Conservation (phyloP, 2,329 filamentous ascomycete species). For the Trichoderma sp. region DNA sequence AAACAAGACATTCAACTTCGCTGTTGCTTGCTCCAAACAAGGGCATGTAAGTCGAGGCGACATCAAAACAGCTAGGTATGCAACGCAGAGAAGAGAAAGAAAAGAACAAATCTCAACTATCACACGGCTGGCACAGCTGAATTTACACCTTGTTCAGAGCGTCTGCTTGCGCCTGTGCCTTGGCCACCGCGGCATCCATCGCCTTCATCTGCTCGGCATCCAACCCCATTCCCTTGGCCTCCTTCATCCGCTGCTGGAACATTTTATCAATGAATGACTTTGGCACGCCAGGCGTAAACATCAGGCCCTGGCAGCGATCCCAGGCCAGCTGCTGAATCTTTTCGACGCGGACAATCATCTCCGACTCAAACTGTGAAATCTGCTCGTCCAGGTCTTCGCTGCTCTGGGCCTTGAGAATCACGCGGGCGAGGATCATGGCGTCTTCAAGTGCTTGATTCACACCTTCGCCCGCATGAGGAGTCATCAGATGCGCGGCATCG, state of each 20-base stretch:
- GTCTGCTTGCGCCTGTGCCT: constrained; percentile 7
- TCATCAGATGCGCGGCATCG: constrained; percentile 23
- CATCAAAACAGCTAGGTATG: not conserved
- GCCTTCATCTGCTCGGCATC: constrained; percentile 4
- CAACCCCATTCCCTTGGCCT: not conserved
- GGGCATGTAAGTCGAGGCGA: not conserved
- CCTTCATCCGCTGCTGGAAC: constrained; percentile 31
- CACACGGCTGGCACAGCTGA: not conserved
- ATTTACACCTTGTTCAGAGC: constrained; percentile 3
- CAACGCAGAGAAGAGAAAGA: not conserved
- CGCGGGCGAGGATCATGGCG: constrained; percentile 50
- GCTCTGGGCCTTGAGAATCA: constrained; percentile 40
- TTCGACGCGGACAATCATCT: constrained; percentile 43
- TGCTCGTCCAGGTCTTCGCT: constrained; percentile 38
- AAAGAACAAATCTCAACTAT: not conserved
- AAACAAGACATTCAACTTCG: not conserved
- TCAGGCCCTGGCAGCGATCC: constrained; percentile 50
- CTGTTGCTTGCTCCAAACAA: not conserved
- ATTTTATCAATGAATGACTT: constrained; percentile 44
- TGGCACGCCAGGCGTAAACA: constrained; percentile 51
- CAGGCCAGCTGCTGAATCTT: constrained; percentile 45
- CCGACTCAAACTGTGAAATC: constrained; percentile 41
- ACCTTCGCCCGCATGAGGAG: constrained; percentile 34
- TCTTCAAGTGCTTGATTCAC: constrained; percentile 47
- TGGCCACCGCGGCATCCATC: constrained; percentile 7